A percentile compares a stretch with the other conserved stretches of the same genome.
Evolutionary conservation across 257 asterid species (phyloP).

Genomic region (Orobanche coerulescens): DNA sequence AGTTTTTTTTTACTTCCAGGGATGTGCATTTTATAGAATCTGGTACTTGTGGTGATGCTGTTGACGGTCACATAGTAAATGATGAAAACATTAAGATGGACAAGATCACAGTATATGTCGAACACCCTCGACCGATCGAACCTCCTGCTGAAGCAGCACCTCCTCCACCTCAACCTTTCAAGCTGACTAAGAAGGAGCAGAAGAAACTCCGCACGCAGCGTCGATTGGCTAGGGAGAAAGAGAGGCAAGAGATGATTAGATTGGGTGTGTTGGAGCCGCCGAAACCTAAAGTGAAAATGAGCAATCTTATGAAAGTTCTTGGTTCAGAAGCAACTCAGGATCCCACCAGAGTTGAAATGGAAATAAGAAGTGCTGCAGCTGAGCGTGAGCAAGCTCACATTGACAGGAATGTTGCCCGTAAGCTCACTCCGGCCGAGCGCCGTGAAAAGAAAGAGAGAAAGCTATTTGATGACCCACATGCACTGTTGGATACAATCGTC

Average conservation of each 20-base stretch:
- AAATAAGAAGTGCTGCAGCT: constrained; percentile 90
- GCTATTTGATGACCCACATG: constrained; percentile 57
- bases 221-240: constrained; percentile 75
- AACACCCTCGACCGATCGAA: constrained; percentile 89
- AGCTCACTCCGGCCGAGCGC: constrained; percentile 92
- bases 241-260: constrained; percentile 90
- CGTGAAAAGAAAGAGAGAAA: constrained; percentile 89
- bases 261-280: constrained; percentile 87
- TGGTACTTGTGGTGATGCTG: constrained; percentile 49
- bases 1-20: constrained; percentile 33
- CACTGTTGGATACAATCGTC: constrained; percentile 46
- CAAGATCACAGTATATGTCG: constrained; percentile 65
- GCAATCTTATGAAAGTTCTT: constrained; percentile 92
- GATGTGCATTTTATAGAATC: constrained; percentile 58
- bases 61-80: constrained; percentile 31
- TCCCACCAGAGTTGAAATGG: constrained; percentile 93
- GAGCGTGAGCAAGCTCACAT: constrained; percentile 97
- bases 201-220: constrained; percentile 92
- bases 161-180: constrained; percentile 95
- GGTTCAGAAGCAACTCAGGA: constrained; percentile 98
- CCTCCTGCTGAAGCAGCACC: constrained; percentile 88
- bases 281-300: constrained; percentile 86
- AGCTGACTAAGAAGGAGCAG: constrained; percentile 87
- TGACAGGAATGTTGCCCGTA: constrained; percentile 82
- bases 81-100: constrained; percentile 58